Evolutionary conservation across 805 yeast genomes (phyloP).

Genomic region (Barnettozyma siamensis): DNA sequence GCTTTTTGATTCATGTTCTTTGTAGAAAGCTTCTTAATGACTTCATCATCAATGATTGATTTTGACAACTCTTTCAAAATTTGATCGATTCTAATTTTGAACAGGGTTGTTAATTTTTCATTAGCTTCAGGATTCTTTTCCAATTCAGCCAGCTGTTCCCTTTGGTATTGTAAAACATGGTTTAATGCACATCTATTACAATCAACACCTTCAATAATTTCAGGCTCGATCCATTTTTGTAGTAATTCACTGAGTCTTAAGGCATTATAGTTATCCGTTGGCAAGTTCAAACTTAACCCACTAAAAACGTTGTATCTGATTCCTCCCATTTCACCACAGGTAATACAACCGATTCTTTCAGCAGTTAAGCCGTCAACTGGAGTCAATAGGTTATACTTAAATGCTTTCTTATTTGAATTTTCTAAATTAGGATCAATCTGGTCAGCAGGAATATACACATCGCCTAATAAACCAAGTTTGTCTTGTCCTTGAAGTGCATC

Average conservation of each 20-base stretch:
- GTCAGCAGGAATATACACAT: constrained; percentile 62
- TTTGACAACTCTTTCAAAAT: constrained; percentile 50
- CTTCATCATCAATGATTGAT: constrained; percentile 74
- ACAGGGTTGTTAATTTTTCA: constrained; percentile 29
- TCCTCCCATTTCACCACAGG: constrained; percentile 93
- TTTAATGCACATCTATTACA: constrained; percentile 86
- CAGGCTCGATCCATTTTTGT: constrained; percentile 68
- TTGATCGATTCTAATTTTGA: constrained; percentile 40
- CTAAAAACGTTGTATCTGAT: constrained; percentile 74
- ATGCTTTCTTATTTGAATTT: constrained; percentile 38
- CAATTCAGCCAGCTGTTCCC: constrained; percentile 30
- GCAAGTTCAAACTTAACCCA: constrained; percentile 68
- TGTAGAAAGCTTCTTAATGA: constrained; percentile 66
- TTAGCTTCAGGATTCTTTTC: constrained; percentile 17
- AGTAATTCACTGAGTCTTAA: constrained; percentile 48
- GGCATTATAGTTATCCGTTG: constrained; percentile 39
- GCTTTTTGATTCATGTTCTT: constrained; percentile 69
- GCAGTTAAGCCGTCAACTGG: constrained; percentile 91
- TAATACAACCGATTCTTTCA: constrained; percentile 84
- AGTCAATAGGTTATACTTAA: constrained; percentile 57
- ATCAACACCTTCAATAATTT: constrained; percentile 87
- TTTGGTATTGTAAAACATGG: constrained; percentile 49
- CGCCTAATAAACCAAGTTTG: constrained; percentile 52
- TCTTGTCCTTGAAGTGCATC: constrained; percentile 36
- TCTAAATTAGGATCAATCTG: constrained; percentile 69